Conservation (phyloP, 176 grass and related monocot species). For the Tuctoria greenei region DNA sequence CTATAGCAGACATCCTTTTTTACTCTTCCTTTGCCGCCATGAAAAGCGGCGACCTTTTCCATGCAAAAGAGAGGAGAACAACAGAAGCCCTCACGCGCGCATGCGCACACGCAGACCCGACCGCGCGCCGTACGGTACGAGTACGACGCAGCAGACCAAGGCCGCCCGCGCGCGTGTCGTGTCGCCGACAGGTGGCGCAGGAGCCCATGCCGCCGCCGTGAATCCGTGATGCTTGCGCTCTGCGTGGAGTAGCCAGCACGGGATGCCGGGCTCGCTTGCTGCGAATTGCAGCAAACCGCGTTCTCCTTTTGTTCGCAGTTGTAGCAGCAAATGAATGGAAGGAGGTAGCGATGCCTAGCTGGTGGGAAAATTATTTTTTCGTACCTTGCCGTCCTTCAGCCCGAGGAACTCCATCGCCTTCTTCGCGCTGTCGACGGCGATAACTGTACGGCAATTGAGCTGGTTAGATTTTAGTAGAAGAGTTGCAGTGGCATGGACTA, state of each 20-base stretch:
- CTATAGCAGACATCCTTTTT: constrained; percentile 1
- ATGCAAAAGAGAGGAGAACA: constrained; percentile 24
- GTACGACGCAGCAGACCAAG: background rate
- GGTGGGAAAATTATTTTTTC: background rate
- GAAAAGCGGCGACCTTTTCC: constrained; percentile 48
- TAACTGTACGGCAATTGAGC: constrained; percentile 51
- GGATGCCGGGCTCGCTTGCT: background rate
- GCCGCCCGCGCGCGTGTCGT: too few species aligned
- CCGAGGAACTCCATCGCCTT: constrained; percentile 95
- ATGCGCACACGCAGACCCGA: background rate
- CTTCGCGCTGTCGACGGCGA: constrained; percentile 83
- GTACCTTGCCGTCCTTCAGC: constrained; percentile 61
- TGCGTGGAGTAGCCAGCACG: background rate
- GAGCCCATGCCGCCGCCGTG: constrained; percentile 12
- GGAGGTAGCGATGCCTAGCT: background rate
- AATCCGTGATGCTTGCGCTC: background rate
- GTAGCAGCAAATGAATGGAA: background rate
- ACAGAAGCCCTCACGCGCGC: constrained; percentile 43
- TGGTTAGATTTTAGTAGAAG: background rate
- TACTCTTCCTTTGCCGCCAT: constrained; percentile 2
- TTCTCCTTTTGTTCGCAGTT: background rate
- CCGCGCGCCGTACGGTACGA: constrained; percentile 24
- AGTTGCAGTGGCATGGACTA: background rate
- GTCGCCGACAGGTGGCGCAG: constrained; percentile 27
- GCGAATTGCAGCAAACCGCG: background rate